A percentile compares a stretch with the other conserved stretches of the same genome.
phyloP scores from a whole-genome alignment of 352 stramenopile genomes.

The Pythium pyrilobum region DNA sequence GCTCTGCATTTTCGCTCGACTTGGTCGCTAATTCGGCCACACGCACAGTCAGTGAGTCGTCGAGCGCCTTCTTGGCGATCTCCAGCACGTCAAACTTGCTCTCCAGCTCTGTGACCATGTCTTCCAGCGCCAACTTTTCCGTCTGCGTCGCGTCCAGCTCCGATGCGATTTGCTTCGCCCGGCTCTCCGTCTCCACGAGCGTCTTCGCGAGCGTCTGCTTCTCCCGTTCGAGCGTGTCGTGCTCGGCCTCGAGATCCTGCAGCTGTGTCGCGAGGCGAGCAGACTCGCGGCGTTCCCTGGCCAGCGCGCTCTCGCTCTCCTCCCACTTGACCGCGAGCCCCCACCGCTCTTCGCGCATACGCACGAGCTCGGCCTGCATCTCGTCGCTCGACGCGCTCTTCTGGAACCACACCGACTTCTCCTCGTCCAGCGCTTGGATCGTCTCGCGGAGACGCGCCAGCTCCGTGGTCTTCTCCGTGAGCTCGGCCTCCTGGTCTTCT shows the following conservation, averaged over 20 bases:
- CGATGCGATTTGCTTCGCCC: constrained; percentile 22
- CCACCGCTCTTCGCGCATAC: constrained; percentile 22
- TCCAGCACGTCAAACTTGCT: constrained; percentile 13
- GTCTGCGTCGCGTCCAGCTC: constrained; percentile 16
- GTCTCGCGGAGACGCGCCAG: constrained; percentile 10
- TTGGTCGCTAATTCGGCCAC: constrained; percentile 10
- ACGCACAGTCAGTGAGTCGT: constrained; percentile 11
- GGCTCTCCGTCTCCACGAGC: constrained; percentile 23
- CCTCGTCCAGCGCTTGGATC: constrained; percentile 11
- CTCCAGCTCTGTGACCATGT: constrained; percentile 12
- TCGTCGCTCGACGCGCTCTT: constrained; percentile 22
- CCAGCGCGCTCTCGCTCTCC: constrained; percentile 14
- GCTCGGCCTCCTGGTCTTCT: not conserved
- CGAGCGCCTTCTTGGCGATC: constrained; percentile 10
- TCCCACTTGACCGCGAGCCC: constrained; percentile 18
- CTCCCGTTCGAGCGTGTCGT: constrained; percentile 17
- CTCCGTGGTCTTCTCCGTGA: constrained; percentile 7
- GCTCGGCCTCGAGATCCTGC: constrained; percentile 4
- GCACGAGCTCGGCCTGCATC: constrained; percentile 18
- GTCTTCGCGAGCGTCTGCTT: constrained; percentile 17
- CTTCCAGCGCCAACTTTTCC: constrained; percentile 13
- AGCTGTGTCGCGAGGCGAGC: constrained; percentile 8
- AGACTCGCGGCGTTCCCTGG: constrained; percentile 18
- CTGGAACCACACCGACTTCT: constrained; percentile 21
- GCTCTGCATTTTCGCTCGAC: constrained; percentile 3